phyloP scores from a whole-genome alignment of 164 flowering plant species.

The Vitis riparia region DNA sequence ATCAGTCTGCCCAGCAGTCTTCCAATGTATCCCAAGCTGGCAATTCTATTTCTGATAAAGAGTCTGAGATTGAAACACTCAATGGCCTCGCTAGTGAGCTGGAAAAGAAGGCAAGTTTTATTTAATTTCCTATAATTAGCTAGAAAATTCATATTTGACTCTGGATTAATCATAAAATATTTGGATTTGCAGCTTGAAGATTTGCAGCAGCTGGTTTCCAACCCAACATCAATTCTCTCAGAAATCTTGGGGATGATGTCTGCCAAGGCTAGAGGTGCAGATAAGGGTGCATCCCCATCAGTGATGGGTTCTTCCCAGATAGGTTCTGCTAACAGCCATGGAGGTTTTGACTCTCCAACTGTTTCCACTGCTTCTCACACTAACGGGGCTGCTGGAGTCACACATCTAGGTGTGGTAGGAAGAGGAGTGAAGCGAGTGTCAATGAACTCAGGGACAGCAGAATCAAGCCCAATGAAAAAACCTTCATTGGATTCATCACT shows the following conservation, averaged over 20 bases:
- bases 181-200: slow-evolving; percentile 81
- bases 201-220: slow-evolving; percentile 61
- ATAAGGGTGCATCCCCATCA: slow-evolving; percentile 29
- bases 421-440: slow-evolving; percentile 88
- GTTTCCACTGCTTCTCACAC: slow-evolving; percentile 60
- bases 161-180: neutral
- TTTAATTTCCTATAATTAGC: neutral
- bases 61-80: slow-evolving; percentile 73
- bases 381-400: slow-evolving; percentile 54
- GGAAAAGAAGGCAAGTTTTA: slow-evolving; percentile 73
- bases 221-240: slow-evolving; percentile 65
- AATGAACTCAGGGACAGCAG: slow-evolving; percentile 36
- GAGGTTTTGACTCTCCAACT: slow-evolving; percentile 53
- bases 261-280: slow-evolving; percentile 43
- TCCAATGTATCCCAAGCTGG: slow-evolving; percentile 31
- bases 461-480: slow-evolving; percentile 54
- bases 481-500: slow-evolving; percentile 35
- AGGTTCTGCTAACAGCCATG: slow-evolving; percentile 36
- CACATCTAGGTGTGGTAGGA: slow-evolving; percentile 94
- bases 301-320: slow-evolving; percentile 53
- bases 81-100: slow-evolving; percentile 61
- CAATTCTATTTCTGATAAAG: slow-evolving; percentile 44
- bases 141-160: neutral
- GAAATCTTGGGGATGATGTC: slow-evolving; percentile 59
- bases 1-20: slow-evolving; percentile 28